These are phyloP conservation scores for Elsinoe australis DNA, from an alignment of 2,329 filamentous ascomycete species.

Conservation along the genomic window DNA sequence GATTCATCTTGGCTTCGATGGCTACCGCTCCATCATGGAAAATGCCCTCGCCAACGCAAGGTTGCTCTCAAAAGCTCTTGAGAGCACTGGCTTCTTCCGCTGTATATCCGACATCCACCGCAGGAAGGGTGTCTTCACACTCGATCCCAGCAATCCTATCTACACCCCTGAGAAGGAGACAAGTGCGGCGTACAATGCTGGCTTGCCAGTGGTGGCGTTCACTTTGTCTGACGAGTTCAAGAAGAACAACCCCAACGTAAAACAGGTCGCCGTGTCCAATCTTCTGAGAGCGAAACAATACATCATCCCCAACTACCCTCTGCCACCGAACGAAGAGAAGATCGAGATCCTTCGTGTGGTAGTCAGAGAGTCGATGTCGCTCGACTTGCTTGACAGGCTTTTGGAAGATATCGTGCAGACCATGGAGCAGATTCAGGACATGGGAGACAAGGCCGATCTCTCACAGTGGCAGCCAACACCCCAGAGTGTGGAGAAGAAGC, in stretches of 20 bases:
- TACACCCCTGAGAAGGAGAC: constrained; percentile 43
- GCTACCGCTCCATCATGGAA: constrained; percentile 59
- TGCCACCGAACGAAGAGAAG: constrained; percentile 54
- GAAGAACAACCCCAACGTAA: constrained; percentile 53
- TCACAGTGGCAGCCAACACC: constrained; percentile 39
- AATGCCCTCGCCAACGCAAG: constrained; percentile 59
- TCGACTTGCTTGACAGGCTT: constrained; percentile 58
- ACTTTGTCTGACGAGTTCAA: constrained; percentile 55
- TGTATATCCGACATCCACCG: constrained; percentile 60
- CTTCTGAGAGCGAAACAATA: constrained; percentile 59
- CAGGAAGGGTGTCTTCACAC: constrained; percentile 37
- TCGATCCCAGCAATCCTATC: constrained; percentile 36
- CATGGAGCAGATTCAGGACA: constrained; percentile 52
- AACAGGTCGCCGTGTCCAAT: constrained; percentile 56
- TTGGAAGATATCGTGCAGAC: constrained; percentile 54
- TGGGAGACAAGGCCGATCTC: constrained; percentile 46
- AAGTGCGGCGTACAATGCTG: constrained; percentile 55
- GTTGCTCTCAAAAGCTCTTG: constrained; percentile 54
- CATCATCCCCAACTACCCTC: constrained; percentile 63
- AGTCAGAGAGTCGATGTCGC: constrained; percentile 58
- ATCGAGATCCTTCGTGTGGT: constrained; percentile 62
- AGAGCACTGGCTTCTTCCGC: constrained; percentile 59
- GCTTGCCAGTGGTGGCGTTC: constrained; percentile 62
- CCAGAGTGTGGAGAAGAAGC: constrained; percentile 37
- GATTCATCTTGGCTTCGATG: constrained; percentile 60